phyloP scores from a whole-genome alignment of 2,329 filamentous ascomycete genomes.

The Neoascochyta sp. region DNA sequence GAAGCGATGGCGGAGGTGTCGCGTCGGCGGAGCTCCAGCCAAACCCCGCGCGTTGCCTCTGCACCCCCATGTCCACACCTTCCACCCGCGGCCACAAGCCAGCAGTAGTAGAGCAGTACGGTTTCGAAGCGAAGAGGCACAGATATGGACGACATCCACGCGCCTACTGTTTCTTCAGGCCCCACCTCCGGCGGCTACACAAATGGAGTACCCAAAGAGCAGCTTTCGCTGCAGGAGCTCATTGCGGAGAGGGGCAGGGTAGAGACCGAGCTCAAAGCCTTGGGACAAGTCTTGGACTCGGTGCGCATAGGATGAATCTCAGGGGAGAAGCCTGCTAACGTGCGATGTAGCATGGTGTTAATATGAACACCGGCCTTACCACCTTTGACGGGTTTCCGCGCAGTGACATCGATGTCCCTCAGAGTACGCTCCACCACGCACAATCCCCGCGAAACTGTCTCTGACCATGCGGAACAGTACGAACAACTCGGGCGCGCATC shows the following conservation, averaged over 20 bases:
- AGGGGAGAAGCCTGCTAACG: conserved; percentile 9
- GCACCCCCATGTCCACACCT: too few relatives aligned
- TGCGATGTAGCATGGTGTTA: conserved; percentile 72
- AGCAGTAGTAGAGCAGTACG: too few relatives aligned
- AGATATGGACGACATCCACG: conserved; percentile 64
- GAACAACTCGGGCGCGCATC: conserved; percentile 87
- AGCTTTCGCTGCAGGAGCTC: conserved; percentile 72
- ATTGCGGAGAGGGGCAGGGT: conserved; percentile 79
- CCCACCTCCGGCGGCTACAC: conserved; percentile 59
- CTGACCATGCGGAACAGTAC: conserved; percentile 57
- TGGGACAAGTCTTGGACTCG: conserved; percentile 83
- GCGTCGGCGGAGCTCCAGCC: too few relatives aligned
- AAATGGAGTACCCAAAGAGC: conserved; percentile 59
- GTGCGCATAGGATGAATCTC: conserved; percentile 49
- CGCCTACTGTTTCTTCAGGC: conserved; percentile 72
- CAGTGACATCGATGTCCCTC: conserved; percentile 89
- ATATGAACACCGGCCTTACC: conserved; percentile 84
- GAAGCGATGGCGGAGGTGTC: too few relatives aligned
- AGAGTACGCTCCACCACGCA: conserved; percentile 58
- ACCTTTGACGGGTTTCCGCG: conserved; percentile 90
- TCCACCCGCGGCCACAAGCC: too few relatives aligned
- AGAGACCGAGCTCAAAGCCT: conserved; percentile 80
- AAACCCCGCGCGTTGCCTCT: too few relatives aligned
- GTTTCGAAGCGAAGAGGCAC: conserved; percentile 47
- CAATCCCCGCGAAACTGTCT: conserved; percentile 1